Evolutionary conservation across 2,329 filamentous ascomycete genomes (phyloP).

Genomic region (Moelleriella libera): DNA sequence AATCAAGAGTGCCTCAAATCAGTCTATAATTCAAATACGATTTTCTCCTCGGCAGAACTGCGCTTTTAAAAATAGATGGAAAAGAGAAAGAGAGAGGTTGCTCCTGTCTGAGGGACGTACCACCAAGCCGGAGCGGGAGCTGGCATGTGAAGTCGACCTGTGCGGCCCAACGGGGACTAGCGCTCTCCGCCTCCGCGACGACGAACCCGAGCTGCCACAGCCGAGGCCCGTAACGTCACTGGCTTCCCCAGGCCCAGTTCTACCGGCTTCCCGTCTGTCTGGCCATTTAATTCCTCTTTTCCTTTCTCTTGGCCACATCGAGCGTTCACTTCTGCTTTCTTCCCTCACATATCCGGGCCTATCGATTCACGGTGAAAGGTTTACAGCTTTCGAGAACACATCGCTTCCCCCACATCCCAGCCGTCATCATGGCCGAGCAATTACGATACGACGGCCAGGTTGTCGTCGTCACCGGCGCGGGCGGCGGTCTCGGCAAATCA

Average conservation of each 20-base stretch:
- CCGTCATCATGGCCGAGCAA: slow-evolving; percentile 43
- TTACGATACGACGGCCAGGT: slow-evolving; percentile 76
- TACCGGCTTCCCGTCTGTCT: not conserved
- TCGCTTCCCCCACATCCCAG: too few relatives aligned
- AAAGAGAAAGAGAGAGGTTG: not conserved
- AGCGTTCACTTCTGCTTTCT: too few relatives aligned
- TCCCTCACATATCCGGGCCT: too few relatives aligned
- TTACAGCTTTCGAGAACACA: too few relatives aligned
- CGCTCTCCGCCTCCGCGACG: slow-evolving; percentile 10
- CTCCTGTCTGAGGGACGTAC: not conserved
- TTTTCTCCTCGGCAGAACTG: not conserved
- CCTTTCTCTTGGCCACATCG: not conserved
- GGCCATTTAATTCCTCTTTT: not conserved
- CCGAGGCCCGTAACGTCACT: slow-evolving; percentile 9
- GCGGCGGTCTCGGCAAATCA: slow-evolving; percentile 65
- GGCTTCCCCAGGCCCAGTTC: not conserved
- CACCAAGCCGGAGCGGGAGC: slow-evolving; percentile 1
- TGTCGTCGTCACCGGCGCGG: slow-evolving; percentile 70
- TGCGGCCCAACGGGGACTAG: slow-evolving; percentile 10
- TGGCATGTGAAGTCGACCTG: slow-evolving; percentile 15
- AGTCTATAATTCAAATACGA: too few relatives aligned
- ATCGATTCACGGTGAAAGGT: too few relatives aligned
- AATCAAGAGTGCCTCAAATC: too few relatives aligned
- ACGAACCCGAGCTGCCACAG: slow-evolving; percentile 7
- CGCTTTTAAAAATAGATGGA: not conserved